Conservation (phyloP, 1,139 yeast species). For the Debaryomyces sp. region DNA sequence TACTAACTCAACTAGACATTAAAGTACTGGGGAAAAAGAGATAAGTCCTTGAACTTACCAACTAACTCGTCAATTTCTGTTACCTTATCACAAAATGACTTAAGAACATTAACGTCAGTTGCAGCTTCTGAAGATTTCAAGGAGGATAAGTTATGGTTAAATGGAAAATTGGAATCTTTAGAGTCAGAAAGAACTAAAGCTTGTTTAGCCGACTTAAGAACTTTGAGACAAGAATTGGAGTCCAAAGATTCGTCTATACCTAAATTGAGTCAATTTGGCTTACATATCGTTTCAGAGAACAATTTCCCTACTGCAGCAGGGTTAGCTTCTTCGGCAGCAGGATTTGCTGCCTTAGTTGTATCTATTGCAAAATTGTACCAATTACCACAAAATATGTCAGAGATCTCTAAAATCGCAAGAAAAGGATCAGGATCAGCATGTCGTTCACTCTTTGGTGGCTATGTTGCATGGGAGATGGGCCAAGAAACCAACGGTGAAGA, state of each 20-base stretch:
- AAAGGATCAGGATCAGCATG: conserved; percentile 99
- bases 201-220: conserved; percentile 76
- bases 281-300: conserved; percentile 89
- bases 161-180: conserved; percentile 71
- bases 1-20: conserved; percentile 60
- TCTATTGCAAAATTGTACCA: conserved; percentile 82
- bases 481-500: conserved; percentile 69
- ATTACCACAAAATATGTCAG: conserved; percentile 80
- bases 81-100: conserved; percentile 85
- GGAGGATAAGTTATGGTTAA: conserved; percentile 78
- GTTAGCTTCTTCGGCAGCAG: conserved; percentile 96
- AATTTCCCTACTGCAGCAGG: conserved; percentile 99
- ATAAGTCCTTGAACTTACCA: conserved; percentile 82
- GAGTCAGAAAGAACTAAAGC: conserved; percentile 74
- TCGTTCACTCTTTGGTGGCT: conserved; percentile 95
- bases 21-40: conserved; percentile 98
- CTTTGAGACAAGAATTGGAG: conserved; percentile 62
- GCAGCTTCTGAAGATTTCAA: conserved; percentile 61
- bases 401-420: conserved; percentile 89
- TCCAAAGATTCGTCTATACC: conserved; percentile 51
- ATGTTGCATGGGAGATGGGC: conserved; percentile 99
- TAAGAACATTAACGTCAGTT: conserved; percentile 89
- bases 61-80: conserved; percentile 96
- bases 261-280: conserved; percentile 61
- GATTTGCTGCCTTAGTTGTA: conserved; percentile 91